Evolutionary conservation across 371 early-diverging fungal genomes (phyloP).

Genomic region (Mortierella sp.): DNA sequence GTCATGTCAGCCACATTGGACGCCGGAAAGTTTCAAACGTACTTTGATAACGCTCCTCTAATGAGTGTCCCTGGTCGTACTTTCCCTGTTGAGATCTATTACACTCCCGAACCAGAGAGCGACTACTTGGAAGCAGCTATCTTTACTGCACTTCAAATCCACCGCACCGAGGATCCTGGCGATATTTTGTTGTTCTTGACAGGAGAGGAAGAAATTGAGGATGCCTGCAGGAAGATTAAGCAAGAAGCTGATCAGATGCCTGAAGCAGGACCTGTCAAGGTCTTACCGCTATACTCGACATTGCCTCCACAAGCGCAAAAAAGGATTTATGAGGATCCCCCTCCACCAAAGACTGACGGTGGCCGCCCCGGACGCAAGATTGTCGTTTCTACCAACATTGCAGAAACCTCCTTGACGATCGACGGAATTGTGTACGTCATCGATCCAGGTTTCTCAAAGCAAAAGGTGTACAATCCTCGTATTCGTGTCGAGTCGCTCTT

Average conservation of each 20-base stretch:
- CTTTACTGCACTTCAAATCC: constrained; percentile 90
- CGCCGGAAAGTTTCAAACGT: constrained; percentile 90
- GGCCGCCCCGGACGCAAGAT: constrained; percentile 92
- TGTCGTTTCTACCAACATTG: constrained; percentile 97
- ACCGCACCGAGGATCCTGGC: constrained; percentile 84
- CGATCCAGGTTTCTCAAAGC: constrained; percentile 97
- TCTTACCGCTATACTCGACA: constrained; percentile 91
- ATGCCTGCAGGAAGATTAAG: constrained; percentile 68
- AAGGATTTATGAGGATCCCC: constrained; percentile 91
- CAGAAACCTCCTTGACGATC: constrained; percentile 99
- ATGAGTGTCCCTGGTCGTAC: constrained; percentile 91
- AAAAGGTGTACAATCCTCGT: constrained; percentile 96
- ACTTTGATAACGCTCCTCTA: constrained; percentile 75
- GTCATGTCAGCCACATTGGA: constrained; percentile 99
- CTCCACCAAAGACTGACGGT: constrained; percentile 75
- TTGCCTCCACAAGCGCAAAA: constrained; percentile 94
- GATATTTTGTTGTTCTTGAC: constrained; percentile 95
- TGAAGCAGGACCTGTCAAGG: constrained; percentile 59
- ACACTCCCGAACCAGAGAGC: constrained; percentile 82
- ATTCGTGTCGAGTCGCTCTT: constrained; percentile 92
- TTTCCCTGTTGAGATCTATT: constrained; percentile 89
- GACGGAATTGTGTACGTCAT: constrained; percentile 98
- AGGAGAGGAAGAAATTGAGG: constrained; percentile 95
- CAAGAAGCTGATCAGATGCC: constrained; percentile 70
- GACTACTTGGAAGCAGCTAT: constrained; percentile 95